A percentile compares a stretch with the other conserved stretches of the same genome.
These are phyloP conservation scores for Tricholomella constricta DNA, from an alignment of 768 basidiomycete genomes.

Conservation along the genomic window DNA sequence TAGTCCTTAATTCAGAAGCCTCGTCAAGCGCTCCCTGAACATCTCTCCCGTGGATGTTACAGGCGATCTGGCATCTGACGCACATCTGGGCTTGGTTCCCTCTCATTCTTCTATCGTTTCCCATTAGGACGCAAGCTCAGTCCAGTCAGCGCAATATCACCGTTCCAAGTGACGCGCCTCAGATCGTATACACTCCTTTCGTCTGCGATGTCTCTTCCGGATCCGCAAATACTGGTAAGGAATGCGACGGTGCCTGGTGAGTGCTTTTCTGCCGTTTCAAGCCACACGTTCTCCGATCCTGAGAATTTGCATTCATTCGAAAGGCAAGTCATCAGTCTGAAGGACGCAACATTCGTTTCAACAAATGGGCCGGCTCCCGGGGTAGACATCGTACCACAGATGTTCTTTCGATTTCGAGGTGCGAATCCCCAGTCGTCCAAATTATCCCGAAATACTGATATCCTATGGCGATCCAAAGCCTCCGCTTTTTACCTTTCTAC, in stretches of 20 bases:
- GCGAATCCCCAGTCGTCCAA: constrained; percentile 6
- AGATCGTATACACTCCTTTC: constrained; percentile 52
- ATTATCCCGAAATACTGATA: neutral
- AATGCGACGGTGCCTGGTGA: constrained; percentile 49
- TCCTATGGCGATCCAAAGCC: constrained; percentile 28
- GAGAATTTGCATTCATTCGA: neutral
- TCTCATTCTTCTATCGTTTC: constrained; percentile 9
- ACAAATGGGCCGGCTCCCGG: constrained; percentile 46
- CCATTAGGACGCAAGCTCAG: constrained; percentile 11
- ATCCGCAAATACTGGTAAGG: constrained; percentile 21
- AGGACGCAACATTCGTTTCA: constrained; percentile 28
- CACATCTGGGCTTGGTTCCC: constrained; percentile 10
- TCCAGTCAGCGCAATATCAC: constrained; percentile 36
- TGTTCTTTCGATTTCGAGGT: constrained; percentile 62
- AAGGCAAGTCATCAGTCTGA: constrained; percentile 20
- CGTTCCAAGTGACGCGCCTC: constrained; percentile 36
- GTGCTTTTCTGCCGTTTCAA: constrained; percentile 7
- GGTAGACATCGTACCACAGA: constrained; percentile 50
- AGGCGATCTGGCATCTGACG: neutral
- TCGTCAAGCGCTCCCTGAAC: neutral
- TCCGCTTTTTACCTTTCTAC: constrained; percentile 45
- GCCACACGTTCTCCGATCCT: neutral
- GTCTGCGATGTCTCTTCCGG: constrained; percentile 37
- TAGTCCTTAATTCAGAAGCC: neutral
- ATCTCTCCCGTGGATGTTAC: constrained; percentile 10